Percentiles rank a stretch among this genome's conserved stretches.
These are phyloP conservation scores for Pythium pyrilobum DNA, from an alignment of 352 stramenopile genomes.

Conservation along the genomic window DNA sequence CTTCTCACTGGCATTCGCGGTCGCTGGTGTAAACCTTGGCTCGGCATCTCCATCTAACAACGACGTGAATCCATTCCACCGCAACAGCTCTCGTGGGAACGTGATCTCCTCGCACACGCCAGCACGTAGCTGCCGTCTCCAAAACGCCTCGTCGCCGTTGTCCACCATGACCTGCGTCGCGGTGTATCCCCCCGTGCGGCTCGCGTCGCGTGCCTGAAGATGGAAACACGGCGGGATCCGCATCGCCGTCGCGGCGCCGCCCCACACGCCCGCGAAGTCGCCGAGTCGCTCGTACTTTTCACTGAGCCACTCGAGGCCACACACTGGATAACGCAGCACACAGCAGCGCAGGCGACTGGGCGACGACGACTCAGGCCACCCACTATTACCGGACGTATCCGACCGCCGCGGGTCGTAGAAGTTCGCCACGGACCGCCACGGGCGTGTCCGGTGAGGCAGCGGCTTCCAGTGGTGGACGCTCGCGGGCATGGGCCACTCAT, in stretches of 20 bases:
- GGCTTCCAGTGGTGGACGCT: conserved; percentile 37
- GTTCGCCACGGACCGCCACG: conserved; percentile 15
- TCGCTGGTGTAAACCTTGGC: neutral
- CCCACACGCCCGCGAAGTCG: conserved; percentile 24
- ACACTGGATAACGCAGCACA: conserved; percentile 35
- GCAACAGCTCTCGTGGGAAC: conserved; percentile 20
- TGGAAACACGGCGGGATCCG: conserved; percentile 38
- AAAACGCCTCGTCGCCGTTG: conserved; percentile 9
- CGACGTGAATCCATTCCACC: neutral
- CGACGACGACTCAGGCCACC: conserved; percentile 7
- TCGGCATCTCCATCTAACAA: neutral
- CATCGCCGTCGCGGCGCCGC: conserved; percentile 1
- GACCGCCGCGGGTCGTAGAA: conserved; percentile 28
- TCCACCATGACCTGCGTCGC: conserved; percentile 24
- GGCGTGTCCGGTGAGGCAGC: neutral
- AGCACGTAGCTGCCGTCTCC: conserved; percentile 17
- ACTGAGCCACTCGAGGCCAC: conserved; percentile 31
- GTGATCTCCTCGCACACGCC: conserved; percentile 32
- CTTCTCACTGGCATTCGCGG: neutral
- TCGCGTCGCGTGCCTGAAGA: conserved; percentile 24
- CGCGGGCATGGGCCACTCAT: no score
- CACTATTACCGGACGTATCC: neutral
- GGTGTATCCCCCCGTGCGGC: neutral
- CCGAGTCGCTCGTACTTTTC: conserved; percentile 35
- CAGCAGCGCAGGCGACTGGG: neutral